Base-by-base conservation (phyloP, 495 filamentous ascomycete species). In the Penicillium cosmopolitanum region DNA sequence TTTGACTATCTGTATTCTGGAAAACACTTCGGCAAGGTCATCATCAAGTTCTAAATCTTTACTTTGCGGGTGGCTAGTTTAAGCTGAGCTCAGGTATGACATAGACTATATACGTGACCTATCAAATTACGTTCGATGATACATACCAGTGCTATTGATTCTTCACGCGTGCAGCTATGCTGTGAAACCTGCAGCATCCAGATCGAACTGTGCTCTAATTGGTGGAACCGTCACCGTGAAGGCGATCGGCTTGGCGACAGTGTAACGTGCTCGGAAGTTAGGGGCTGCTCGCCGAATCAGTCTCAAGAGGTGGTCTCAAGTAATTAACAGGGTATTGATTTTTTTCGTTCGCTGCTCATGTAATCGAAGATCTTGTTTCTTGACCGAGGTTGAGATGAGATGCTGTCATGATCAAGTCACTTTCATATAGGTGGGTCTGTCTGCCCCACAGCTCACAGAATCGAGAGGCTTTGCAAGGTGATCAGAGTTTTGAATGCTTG, bases 1-100 rank as follows among this genome's bases (percentile, higher is more conserved):
- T 69, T 71, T 46, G 60, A 70, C 9, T 64, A 73, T 46, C 61
- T 76, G 16, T 53, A 62, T n/a, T 53, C 57, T 5, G 70, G 63
- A 7, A 63, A 65, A n/a, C 73, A 74, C 38, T 50, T 68, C 19
- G 70, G 70, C 3, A 72, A 72, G 63, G 64, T 76, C 19, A 60
- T 74, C 1, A 69, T 74, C 53, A 71, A 52, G 21, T 4, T 52
- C 2, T 52, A 25, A 36, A 52, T 13, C 2, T 18, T 18, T 3
- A 21, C 4, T 5, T 13, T 38, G 36, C 12, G 15, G 11, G 36
- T 38, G 10, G 36, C 6, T 13, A 38, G 36, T 38, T 38, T 31
- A 31, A 31, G 6, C 28, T 2, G 23, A 4, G 23, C 23, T 23
- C 23, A 23, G 23, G 23, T 23, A 4, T 23, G 2, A 23, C 23